Conservation (phyloP, 2,329 filamentous ascomycete species). For the Penicillium sp. region DNA sequence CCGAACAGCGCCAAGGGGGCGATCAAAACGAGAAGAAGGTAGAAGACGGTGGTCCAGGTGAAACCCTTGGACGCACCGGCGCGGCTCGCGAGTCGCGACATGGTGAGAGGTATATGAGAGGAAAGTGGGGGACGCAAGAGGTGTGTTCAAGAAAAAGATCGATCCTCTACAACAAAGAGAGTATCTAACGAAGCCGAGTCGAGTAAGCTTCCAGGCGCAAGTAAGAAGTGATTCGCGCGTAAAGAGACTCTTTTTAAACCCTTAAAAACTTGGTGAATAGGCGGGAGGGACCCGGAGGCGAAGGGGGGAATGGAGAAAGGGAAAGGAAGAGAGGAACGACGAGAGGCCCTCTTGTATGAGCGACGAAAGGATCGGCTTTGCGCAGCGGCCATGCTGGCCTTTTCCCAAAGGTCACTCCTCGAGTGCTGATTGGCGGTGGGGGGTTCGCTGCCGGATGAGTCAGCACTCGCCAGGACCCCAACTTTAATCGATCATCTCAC, state of each 20-base stretch:
- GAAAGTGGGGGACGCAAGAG: slow-evolving; percentile 7
- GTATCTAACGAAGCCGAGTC: slow-evolving; percentile 14
- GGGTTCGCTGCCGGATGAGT: slow-evolving; percentile 26
- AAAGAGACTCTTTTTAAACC: slow-evolving; percentile 20
- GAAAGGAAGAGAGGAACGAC: slow-evolving; percentile 19
- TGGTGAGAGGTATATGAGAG: slow-evolving; percentile 40
- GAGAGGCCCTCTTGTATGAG: slow-evolving; percentile 35
- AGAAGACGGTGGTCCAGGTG: slow-evolving; percentile 82
- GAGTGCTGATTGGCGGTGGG: slow-evolving; percentile 35
- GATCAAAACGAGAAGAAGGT: slow-evolving; percentile 85
- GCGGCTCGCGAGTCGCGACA: slow-evolving; percentile 60
- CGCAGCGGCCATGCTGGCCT: slow-evolving; percentile 48
- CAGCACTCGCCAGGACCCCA: slow-evolving; percentile 18
- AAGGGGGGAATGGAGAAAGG: slow-evolving; percentile 25
- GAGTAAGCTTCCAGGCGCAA: slow-evolving; percentile 12
- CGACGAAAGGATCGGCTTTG: slow-evolving; percentile 24
- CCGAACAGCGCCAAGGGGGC: slow-evolving; percentile 82
- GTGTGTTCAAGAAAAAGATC: slow-evolving; percentile 13
- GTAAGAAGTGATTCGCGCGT: slow-evolving; percentile 13
- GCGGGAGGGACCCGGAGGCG: slow-evolving; percentile 19
- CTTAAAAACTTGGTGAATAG: slow-evolving; percentile 13
- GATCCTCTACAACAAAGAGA: slow-evolving; percentile 4
- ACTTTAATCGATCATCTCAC: slow-evolving; percentile 12
- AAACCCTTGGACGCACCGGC: slow-evolving; percentile 69
- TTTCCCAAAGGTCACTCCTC: slow-evolving; percentile 47